A percentile compares a stretch with the other conserved stretches of the same genome.
Conservation (phyloP, 257 asterid genomes). For the Echites panduratus region DNA sequence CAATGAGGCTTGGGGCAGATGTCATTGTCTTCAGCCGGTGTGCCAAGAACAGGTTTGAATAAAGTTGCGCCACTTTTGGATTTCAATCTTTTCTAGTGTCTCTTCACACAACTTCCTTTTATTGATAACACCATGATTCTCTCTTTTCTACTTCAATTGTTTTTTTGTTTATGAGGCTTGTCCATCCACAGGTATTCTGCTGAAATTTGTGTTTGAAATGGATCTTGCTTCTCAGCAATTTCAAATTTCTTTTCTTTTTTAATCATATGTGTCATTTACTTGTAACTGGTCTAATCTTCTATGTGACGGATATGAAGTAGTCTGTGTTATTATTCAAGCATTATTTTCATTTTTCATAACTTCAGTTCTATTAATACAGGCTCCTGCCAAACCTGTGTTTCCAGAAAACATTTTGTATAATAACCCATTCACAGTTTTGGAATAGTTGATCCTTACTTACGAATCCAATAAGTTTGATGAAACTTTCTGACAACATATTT, state of each 20-base stretch:
- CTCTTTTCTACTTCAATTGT: background rate
- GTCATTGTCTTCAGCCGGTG: slow-evolving; percentile 79
- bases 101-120: background rate
- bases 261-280: background rate
- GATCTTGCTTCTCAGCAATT: background rate
- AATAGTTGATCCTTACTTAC: background rate
- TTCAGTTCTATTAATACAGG: background rate
- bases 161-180: background rate
- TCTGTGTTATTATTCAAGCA: background rate
- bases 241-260: background rate
- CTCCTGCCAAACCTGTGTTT: background rate
- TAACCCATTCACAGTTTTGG: background rate
- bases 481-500: background rate
- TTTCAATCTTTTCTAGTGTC: background rate
- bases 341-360: background rate
- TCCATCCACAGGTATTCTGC: background rate
- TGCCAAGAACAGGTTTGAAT: slow-evolving; percentile 43
- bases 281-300: background rate
- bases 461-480: background rate
- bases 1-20: slow-evolving; percentile 97
- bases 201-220: background rate
- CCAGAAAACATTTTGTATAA: background rate
- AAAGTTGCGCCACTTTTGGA: background rate
- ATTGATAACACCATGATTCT: background rate
- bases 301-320: background rate